Evolutionary conservation across 257 asterid genomes (phyloP).

Genomic region (Solanum tarijense): DNA sequence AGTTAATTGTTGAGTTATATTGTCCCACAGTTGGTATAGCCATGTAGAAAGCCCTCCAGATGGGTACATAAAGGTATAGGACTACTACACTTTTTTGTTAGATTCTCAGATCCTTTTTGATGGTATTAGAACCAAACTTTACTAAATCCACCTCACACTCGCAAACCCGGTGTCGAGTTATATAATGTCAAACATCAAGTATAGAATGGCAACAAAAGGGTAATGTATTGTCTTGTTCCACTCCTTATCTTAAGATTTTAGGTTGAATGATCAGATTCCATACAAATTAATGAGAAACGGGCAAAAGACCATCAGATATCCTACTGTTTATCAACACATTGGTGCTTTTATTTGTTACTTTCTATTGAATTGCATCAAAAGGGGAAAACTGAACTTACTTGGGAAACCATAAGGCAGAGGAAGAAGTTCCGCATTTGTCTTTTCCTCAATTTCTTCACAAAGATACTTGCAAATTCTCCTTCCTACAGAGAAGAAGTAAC

Average conservation of each 20-base stretch:
- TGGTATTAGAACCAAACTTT: background rate
- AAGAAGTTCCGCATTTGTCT: slow-evolving; percentile 91
- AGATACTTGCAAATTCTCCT: slow-evolving; percentile 73
- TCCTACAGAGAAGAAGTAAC: slow-evolving; percentile 33
- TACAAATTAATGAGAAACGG: background rate
- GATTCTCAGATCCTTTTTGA: background rate
- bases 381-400: slow-evolving; percentile 34
- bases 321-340: background rate
- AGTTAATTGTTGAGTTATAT: background rate
- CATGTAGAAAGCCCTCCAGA: background rate
- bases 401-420: slow-evolving; percentile 95
- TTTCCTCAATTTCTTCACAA: slow-evolving; percentile 73
- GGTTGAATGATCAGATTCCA: background rate
- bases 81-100: background rate
- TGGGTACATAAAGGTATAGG: background rate
- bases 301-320: background rate
- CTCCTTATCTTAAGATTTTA: background rate
- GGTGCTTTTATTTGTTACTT: background rate
- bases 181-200: background rate
- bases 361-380: background rate
- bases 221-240: background rate
- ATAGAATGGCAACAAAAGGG: background rate
- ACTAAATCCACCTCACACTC: background rate
- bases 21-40: background rate
- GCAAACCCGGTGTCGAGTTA: background rate